phyloP scores from a whole-genome alignment of 345 rosid species.

The Draba incana region DNA sequence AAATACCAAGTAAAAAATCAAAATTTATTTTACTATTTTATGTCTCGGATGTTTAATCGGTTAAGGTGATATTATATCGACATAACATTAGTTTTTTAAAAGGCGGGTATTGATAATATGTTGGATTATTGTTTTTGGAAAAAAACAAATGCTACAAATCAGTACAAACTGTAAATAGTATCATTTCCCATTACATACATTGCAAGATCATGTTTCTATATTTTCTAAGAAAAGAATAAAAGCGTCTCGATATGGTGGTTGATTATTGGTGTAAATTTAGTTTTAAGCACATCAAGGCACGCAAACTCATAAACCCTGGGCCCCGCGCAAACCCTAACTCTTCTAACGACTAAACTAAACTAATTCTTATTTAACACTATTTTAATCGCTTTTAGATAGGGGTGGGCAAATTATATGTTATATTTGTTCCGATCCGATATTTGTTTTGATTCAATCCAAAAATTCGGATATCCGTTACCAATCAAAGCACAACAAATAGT shows the following conservation, averaged over 20 bases:
- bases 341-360: slow-evolving; percentile 38
- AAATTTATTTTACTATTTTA: background rate
- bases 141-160: background rate
- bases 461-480: too few species aligned
- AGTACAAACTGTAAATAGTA: background rate
- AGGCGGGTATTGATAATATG: too few species aligned
- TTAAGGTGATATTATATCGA: background rate
- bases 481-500: too few species aligned
- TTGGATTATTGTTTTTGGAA: background rate
- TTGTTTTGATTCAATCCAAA: too few species aligned
- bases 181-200: background rate
- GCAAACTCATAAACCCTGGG: slow-evolving; percentile 33
- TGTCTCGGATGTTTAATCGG: background rate
- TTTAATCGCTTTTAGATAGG: slow-evolving; percentile 1
- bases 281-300: slow-evolving; percentile 43
- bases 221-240: slow-evolving; percentile 7
- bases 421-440: too few species aligned
- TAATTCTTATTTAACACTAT: slow-evolving; percentile 17
- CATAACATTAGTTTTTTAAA: too few species aligned
- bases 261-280: slow-evolving; percentile 43
- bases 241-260: slow-evolving; percentile 40
- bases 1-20: background rate
- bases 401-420: too few species aligned
- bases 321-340: slow-evolving; percentile 40
- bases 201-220: background rate